Evolutionary conservation across 192 early-diverging fungal genomes (phyloP).

Genomic region (Coemansia guatemalensis): DNA sequence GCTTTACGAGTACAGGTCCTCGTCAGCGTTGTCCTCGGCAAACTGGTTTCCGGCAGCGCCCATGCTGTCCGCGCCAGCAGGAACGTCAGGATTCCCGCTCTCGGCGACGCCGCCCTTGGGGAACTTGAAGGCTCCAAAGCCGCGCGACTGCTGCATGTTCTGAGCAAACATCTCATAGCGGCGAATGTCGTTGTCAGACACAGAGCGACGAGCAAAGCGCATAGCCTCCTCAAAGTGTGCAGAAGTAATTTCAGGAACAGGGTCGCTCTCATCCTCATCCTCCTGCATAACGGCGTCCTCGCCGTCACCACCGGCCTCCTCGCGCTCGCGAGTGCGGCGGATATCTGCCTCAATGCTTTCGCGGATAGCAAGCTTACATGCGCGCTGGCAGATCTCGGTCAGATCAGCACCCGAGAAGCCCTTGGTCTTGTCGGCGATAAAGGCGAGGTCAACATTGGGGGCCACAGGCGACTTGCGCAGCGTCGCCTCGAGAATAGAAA

Average conservation of each 20-base stretch:
- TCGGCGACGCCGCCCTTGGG: slow-evolving; percentile 61
- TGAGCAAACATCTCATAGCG: slow-evolving; percentile 99
- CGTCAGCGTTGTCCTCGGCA: slow-evolving; percentile 45
- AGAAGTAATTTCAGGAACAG: slow-evolving; percentile 87
- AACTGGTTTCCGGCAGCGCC: slow-evolving; percentile 34
- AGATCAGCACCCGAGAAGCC: slow-evolving; percentile 99
- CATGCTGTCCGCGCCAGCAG: slow-evolving; percentile 7
- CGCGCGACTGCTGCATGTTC: slow-evolving; percentile 93
- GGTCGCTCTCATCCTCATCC: slow-evolving; percentile 67
- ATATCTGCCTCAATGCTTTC: slow-evolving; percentile 93
- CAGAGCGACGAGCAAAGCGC: slow-evolving; percentile 94
- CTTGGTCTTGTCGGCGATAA: slow-evolving; percentile 85
- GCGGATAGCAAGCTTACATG: slow-evolving; percentile 95
- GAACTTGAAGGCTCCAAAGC: slow-evolving; percentile 97
- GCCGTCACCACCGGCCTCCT: slow-evolving; percentile 67
- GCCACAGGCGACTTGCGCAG: slow-evolving; percentile 94
- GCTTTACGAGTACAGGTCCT: slow-evolving; percentile 51
- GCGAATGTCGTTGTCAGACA: slow-evolving; percentile 94
- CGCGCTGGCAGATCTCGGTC: slow-evolving; percentile 98
- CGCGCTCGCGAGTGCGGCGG: slow-evolving; percentile 65
- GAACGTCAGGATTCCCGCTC: slow-evolving; percentile 16
- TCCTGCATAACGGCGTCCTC: slow-evolving; percentile 75
- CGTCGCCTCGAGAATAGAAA: slow-evolving; percentile 78
- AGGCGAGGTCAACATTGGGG: slow-evolving; percentile 72
- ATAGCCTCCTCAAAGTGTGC: slow-evolving; percentile 99